Evolutionary conservation across 305 asterid species (phyloP), one percentile per base, ranked within the genome.

Genomic region (Solanum chacoense): DNA sequence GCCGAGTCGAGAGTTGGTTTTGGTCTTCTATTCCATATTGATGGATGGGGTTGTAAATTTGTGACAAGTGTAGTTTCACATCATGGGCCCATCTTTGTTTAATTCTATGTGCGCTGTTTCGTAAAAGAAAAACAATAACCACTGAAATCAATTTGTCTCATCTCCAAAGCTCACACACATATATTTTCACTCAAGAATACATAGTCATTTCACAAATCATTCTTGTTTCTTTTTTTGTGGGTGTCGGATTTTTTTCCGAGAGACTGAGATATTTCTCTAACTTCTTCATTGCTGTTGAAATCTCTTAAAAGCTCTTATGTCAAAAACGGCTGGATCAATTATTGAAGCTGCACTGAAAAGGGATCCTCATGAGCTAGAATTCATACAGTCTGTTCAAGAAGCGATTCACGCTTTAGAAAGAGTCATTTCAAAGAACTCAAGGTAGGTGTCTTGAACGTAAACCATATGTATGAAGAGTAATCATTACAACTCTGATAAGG

Each of bases 321-420:
- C 99, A 74, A 97, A 97, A 91, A 94, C 98, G 50, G 99, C 99
- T 93, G 99, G 99, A 95, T 95, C 99, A 42, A 97, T 96, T 88
- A 98, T 97, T 92, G 99, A 96, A 93, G 98, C 99, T 85, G 99
- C 94, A 87, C 84, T 97, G 92, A 95, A 95, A 92, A 96, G 99
- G 93, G 99, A 97, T 92, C 99, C 99, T 88, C 94, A 95, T 90
- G 99, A 97, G 93, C 90, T 91, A 78, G 99, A 97, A 94, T 97
- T 96, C 92, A 92, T 95, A 88, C 99, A 97, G 92, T 95, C 95
- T 88, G 94, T 97, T 89, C 98, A 97, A 95, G 99, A 97, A 93
- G 98, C 93, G 88, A 94, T 97, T 88, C 99, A 97, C 92, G 98
- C 99, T 88, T 89, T 97, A 92, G 99, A 97, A 92, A 93, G 99